Base-by-base conservation (phyloP, 2,329 filamentous ascomycete species). In the Cucurbitaria berberidis region DNA sequence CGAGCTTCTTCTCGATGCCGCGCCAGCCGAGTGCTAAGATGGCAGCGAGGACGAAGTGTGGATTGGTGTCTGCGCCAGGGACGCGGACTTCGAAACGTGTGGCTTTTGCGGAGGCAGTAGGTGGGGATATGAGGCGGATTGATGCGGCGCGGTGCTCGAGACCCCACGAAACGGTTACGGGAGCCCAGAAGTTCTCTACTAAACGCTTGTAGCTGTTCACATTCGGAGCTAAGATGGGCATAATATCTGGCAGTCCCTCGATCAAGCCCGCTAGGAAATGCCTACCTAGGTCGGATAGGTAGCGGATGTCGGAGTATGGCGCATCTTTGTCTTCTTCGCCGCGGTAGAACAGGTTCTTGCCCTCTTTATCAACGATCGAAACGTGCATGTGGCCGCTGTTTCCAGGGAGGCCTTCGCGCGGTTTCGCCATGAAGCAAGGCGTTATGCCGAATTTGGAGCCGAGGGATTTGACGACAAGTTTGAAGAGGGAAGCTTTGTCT, bases 161-260 rank as follows among this genome's bases (percentile, higher is more conserved):
- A 0, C 95, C 95, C 95, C 95, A 99, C 0, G 91, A 96, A 0
- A 98, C 95, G 0, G 93, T 97, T 5, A 99, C 95, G 0, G 95
- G 95, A 0, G 95, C 95, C 95, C 95, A 99, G 78, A 97, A 98
- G 78, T 98, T 98, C 80, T 99, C 95, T 2, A 99, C 95, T 0
- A 99, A 84, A 3, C 95, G 88, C 79, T 99, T 99, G 82, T 99
- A 99, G 57, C 91, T 96, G 82, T 99, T 99, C 70, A 99, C 85
- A 1, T 91, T 99, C 0, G 95, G 95, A 0, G 93, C 95, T 11
- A 99, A 82, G 53, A 98, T 81, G 0, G 95, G 95, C 95, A 99
- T 99, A 63, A 98, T 86, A 69, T 97, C 91, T 2, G 95, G 91
- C 3, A 99, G 83, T 13, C 93, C 95, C 21, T 91, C 88, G 0